Base-by-base conservation (phyloP, 1,139 yeast genomes). In the Arxiozyma slooffiae region DNA sequence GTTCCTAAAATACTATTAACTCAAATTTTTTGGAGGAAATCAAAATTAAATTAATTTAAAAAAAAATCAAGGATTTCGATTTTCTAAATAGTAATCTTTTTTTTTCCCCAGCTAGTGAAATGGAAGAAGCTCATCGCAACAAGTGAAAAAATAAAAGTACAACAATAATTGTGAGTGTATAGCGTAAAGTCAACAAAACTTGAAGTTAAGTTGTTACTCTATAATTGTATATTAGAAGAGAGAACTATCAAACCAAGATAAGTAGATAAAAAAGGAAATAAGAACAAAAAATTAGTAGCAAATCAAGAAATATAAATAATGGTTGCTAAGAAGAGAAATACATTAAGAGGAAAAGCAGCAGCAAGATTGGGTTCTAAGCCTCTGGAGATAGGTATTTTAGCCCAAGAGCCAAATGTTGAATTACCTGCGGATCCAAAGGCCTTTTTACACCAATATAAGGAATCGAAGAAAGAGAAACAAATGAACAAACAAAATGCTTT, bases 391-490 rank as follows among this genome's bases (percentile, higher is more conserved):
- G 42, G 41, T 7, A 48, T 24, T 2, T 52, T 44, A 7, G 45
- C 16, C 34, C 47, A 51, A 51, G 47, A 50, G n/a, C 41, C 22
- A 22, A n/a, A 23, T 21, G 8, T 24, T 45, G 55, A 56, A 21
- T 53, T 57, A 16, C 60, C 67, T 34, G 52, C 52, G 20, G 73
- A 69, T 56, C 71, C 71, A 52, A 77, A 78, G 58, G 84, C 85
- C 0, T 72, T 77, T 57, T 68, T 81, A 44, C 81, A 79, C 58
- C 74, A 77, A 51, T 74, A 71, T 60, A 78, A 78, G 55, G 72
- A 72, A 42, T 67, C 79, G 14, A 81, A 81, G 64, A 77, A 72
- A 60, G 82, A 79, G 41, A 81, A 80, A 57, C 76, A 72, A 52
- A 63, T 60, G 42, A 68, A 54, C 11, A 71, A 68, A 48, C 68